phyloP scores from a whole-genome alignment of 345 rosid species.

The Euphorbia peplus region DNA sequence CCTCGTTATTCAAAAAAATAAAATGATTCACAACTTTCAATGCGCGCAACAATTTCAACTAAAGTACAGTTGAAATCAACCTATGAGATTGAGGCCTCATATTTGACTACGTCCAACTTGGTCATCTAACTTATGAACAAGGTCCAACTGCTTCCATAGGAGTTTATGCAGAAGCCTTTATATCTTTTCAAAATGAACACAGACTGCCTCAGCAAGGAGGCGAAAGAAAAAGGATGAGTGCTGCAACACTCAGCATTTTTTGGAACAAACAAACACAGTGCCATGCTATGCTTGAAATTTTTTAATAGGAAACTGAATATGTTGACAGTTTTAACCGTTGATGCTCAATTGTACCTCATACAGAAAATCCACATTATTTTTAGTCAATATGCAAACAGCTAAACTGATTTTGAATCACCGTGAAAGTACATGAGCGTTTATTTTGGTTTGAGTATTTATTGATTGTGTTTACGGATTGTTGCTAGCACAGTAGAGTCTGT shows the following conservation, averaged over 20 bases:
- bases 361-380: not conserved
- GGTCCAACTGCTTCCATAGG: not conserved
- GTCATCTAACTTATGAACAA: not conserved
- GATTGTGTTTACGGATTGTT: not conserved
- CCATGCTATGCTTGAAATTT: not conserved
- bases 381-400: not conserved
- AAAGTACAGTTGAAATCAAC: not conserved
- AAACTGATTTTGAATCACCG: not conserved
- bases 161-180: not conserved
- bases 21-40: not conserved
- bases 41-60: conserved; percentile 1
- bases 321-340: not conserved
- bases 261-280: not conserved
- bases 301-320: not conserved
- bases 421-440: not conserved
- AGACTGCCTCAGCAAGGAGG: not conserved
- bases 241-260: not conserved
- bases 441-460: not conserved
- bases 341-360: not conserved
- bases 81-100: not conserved
- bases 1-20: no score
- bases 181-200: not conserved
- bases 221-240: not conserved
- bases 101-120: not conserved
- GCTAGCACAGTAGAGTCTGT: not conserved